These are phyloP conservation scores for Sarocladium strictum DNA, from an alignment of 2,329 filamentous ascomycete genomes.

Conservation along the genomic window DNA sequence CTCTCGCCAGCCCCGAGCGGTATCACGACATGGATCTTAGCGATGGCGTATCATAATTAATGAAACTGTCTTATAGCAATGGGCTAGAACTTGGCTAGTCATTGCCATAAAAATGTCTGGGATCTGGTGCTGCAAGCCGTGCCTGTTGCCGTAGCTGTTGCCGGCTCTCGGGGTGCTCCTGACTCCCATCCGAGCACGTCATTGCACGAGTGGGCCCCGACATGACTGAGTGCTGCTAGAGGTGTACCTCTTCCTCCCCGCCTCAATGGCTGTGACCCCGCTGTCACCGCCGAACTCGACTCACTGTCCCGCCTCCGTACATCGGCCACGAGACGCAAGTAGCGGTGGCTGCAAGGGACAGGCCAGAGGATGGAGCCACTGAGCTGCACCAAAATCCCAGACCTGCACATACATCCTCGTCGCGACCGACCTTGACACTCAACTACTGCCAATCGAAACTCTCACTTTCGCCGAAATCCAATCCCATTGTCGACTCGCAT, in stretches of 20 bases:
- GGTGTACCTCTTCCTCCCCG: constrained; percentile 7
- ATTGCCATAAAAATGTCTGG: not conserved
- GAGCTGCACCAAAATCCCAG: not conserved
- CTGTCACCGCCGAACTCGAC: constrained; percentile 7
- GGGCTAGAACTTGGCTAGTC: no score
- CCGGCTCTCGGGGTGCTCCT: constrained; percentile 2
- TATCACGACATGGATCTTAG: not conserved
- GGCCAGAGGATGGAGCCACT: not conserved
- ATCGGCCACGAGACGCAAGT: constrained; percentile 5
- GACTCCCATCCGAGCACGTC: constrained; percentile 5
- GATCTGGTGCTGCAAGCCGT: no score
- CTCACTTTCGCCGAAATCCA: not conserved
- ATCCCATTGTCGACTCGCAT: not conserved
- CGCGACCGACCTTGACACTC: not conserved
- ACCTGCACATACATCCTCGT: no score
- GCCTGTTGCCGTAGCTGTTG: no score
- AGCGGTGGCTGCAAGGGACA: constrained; percentile 5
- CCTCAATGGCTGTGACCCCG: constrained; percentile 1
- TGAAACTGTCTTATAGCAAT: no score
- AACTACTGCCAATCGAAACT: not conserved
- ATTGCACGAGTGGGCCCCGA: not conserved
- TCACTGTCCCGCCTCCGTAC: constrained; percentile 7
- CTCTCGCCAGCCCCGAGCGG: not conserved
- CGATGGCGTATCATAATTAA: not conserved
- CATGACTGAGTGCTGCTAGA: not conserved